These are phyloP conservation scores for Lavandula angustifolia DNA, from an alignment of 257 asterid genomes.

Conservation along the genomic window DNA sequence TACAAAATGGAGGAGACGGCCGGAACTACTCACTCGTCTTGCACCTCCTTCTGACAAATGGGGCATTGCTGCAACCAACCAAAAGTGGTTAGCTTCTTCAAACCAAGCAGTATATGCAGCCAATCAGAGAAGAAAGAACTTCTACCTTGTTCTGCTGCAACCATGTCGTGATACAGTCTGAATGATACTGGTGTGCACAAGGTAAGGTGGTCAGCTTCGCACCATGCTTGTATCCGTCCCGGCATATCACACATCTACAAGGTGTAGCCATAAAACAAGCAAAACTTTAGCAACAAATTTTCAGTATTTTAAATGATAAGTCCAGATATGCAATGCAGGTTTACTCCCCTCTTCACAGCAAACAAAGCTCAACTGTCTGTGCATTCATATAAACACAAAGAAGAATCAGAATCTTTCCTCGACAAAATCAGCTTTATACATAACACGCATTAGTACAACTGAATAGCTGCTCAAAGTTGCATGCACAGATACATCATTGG, in stretches of 20 bases:
- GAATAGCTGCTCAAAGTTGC: neutral
- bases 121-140: neutral
- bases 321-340: no score
- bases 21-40: slow-evolving; percentile 52
- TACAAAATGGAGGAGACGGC: neutral
- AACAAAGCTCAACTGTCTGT: neutral
- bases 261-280: slow-evolving; percentile 19
- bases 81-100: neutral
- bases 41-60: slow-evolving; percentile 74
- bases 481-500: neutral
- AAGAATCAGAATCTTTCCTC: neutral
- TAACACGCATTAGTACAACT: neutral
- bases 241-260: slow-evolving; percentile 86
- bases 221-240: slow-evolving; percentile 58
- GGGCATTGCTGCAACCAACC: slow-evolving; percentile 71
- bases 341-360: no score
- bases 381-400: no score
- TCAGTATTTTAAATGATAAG: neutral
- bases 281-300: neutral
- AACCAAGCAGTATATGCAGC: neutral
- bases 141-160: slow-evolving; percentile 68
- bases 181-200: slow-evolving; percentile 84
- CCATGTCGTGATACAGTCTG: slow-evolving; percentile 73
- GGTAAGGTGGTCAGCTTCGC: slow-evolving; percentile 69
- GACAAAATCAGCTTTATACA: neutral